These are phyloP conservation scores for Hirsutella minnesotensis DNA, from an alignment of 2,329 filamentous ascomycete species.

Conservation along the genomic window DNA sequence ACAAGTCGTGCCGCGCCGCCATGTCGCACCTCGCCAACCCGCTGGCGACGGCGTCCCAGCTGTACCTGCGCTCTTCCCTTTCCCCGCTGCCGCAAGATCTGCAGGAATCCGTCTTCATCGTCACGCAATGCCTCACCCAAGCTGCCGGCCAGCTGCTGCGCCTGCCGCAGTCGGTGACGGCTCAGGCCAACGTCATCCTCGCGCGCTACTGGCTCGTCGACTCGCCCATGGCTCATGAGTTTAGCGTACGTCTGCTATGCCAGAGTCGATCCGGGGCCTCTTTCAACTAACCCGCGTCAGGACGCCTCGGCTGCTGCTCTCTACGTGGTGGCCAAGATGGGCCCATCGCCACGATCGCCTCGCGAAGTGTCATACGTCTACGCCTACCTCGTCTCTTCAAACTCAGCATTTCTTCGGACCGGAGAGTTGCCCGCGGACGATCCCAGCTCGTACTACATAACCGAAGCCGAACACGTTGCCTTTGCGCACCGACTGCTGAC, in stretches of 20 bases:
- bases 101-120: conserved; percentile 59
- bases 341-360: conserved; percentile 61
- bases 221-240: conserved; percentile 45
- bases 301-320: conserved; percentile 71
- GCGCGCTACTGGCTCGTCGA: conserved; percentile 65
- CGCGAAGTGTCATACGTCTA: conserved; percentile 80
- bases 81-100: conserved; percentile 53
- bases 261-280: no score
- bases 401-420: conserved; percentile 41
- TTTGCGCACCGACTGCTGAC: conserved; percentile 53
- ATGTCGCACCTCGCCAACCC: conserved; percentile 59
- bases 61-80: conserved; percentile 44
- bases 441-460: conserved; percentile 52
- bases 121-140: conserved; percentile 63
- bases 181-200: conserved; percentile 72
- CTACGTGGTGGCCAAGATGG: conserved; percentile 75
- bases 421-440: conserved; percentile 22
- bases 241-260: conserved; percentile 27
- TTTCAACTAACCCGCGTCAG: conserved; percentile 27
- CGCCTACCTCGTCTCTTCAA: conserved; percentile 59
- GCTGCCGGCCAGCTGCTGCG: conserved; percentile 70
- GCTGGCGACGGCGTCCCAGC: conserved; percentile 59
- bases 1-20: neutral
- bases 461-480: conserved; percentile 58
- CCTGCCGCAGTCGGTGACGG: conserved; percentile 74